Evolutionary conservation across 2,329 filamentous ascomycete genomes (phyloP).

Genomic region (Microsporum canis): DNA sequence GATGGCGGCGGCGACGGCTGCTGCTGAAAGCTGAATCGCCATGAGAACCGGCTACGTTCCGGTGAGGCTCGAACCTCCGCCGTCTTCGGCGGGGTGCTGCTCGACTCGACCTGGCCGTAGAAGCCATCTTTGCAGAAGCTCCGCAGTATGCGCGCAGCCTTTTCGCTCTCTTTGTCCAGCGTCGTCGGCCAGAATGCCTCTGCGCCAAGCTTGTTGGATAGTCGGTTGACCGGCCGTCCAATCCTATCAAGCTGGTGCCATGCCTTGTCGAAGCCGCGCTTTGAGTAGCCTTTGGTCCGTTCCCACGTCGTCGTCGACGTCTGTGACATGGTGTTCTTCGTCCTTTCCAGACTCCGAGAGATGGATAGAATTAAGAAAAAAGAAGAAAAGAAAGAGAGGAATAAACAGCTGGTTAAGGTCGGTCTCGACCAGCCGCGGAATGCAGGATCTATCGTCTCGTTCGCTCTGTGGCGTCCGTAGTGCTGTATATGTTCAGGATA

Average conservation of each 20-base stretch:
- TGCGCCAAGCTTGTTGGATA: slow-evolving; percentile 69
- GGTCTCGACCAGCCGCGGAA: neutral
- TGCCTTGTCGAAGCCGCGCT: slow-evolving; percentile 63
- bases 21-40: neutral
- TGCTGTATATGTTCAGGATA: neutral
- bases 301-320: slow-evolving; percentile 38
- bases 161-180: slow-evolving; percentile 80
- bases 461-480: neutral
- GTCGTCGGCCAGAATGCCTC: slow-evolving; percentile 80
- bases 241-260: slow-evolving; percentile 58
- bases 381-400: neutral
- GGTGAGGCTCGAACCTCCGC: neutral
- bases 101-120: slow-evolving; percentile 44
- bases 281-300: slow-evolving; percentile 42
- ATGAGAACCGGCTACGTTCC: slow-evolving; percentile 14
- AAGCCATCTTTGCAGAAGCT: slow-evolving; percentile 80
- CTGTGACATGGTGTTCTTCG: slow-evolving; percentile 4
- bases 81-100: slow-evolving; percentile 26
- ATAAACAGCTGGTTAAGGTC: neutral
- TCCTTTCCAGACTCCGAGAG: neutral
- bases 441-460: neutral
- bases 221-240: slow-evolving; percentile 63
- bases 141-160: slow-evolving; percentile 76
- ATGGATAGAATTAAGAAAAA: neutral
- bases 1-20: slow-evolving; percentile 12